These are phyloP conservation scores for Naganishia sp. DNA, from an alignment of 1,284 basidiomycete genomes.

Conservation along the genomic window DNA sequence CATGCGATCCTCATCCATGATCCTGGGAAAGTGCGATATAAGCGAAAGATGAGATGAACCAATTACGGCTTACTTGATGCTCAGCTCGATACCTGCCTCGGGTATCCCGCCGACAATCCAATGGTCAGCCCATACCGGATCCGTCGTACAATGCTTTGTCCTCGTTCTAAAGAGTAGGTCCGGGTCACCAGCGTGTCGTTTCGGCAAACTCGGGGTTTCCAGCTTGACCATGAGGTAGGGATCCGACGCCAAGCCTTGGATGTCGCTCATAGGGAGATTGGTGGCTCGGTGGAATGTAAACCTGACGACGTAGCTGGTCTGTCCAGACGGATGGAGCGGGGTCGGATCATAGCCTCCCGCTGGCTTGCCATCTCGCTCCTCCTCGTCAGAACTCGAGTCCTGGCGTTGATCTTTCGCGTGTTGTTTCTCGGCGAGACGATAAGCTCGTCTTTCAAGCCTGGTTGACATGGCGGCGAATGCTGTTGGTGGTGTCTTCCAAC, in stretches of 20 bases:
- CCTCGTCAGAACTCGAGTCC: conserved; percentile 6
- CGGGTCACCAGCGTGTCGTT: conserved; percentile 46
- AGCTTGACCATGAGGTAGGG: conserved; percentile 55
- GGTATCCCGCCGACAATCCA: conserved; percentile 59
- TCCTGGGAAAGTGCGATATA: conserved; percentile 3
- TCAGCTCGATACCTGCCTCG: conserved; percentile 51
- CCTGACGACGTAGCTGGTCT: conserved; percentile 53
- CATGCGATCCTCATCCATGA: conserved; percentile 57
- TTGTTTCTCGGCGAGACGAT: conserved; percentile 17
- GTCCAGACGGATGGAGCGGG: conserved; percentile 37
- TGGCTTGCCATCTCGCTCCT: conserved; percentile 36
- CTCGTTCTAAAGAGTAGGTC: conserved; percentile 54
- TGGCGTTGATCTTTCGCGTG: background rate
- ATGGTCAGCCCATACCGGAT: conserved; percentile 54
- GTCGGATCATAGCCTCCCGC: conserved; percentile 46
- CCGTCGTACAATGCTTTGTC: conserved; percentile 51
- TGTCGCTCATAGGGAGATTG: conserved; percentile 56
- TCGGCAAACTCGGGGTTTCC: conserved; percentile 38
- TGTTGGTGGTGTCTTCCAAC: no score
- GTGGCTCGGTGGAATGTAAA: conserved; percentile 55
- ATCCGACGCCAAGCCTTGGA: conserved; percentile 53
- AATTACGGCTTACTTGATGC: conserved; percentile 35
- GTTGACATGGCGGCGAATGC: background rate
- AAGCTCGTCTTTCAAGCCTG: conserved; percentile 7
- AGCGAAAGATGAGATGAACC: background rate